Conservation (phyloP, 257 asterid species). For the Sherardia arvensis region DNA sequence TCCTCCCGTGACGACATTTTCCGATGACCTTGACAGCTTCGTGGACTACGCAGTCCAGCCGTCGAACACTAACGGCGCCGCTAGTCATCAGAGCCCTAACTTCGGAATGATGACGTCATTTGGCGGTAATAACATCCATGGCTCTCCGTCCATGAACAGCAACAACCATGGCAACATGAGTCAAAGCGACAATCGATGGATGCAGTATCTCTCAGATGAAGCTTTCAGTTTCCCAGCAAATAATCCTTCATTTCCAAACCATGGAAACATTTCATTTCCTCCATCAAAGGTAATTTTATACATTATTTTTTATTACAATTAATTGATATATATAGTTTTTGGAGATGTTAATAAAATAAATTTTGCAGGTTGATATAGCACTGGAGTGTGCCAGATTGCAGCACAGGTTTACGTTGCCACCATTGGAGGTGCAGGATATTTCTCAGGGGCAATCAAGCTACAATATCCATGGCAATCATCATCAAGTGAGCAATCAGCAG, state of each 20-base stretch:
- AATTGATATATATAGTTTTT: no score
- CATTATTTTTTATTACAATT: not conserved
- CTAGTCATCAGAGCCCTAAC: conserved; percentile 4
- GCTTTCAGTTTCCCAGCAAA: conserved; percentile 36
- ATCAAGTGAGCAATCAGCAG: conserved; percentile 29
- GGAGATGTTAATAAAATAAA: no score
- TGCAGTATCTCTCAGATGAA: conserved; percentile 76
- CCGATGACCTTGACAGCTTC: conserved; percentile 42
- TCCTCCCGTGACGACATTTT: conserved; percentile 30
- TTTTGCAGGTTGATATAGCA: conserved; percentile 63
- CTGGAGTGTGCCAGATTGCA: conserved; percentile 88
- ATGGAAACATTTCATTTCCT: conserved; percentile 33
- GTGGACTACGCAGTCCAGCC: conserved; percentile 25
- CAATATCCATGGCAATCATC: conserved; percentile 18
- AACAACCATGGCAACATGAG: conserved; percentile 5
- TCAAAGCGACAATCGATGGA: conserved; percentile 54
- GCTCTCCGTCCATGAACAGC: conserved; percentile 17
- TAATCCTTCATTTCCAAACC: conserved; percentile 30
- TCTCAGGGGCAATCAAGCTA: conserved; percentile 26
- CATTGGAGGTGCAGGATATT: conserved; percentile 61
- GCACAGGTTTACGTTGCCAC: conserved; percentile 62
- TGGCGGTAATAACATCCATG: conserved; percentile 18
- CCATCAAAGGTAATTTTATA: conserved; percentile 57
- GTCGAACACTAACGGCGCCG: conserved; percentile 1
- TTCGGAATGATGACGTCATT: conserved; percentile 23